phyloP scores from a whole-genome alignment of 345 rosid species.

The Hibiscus syriacus region DNA sequence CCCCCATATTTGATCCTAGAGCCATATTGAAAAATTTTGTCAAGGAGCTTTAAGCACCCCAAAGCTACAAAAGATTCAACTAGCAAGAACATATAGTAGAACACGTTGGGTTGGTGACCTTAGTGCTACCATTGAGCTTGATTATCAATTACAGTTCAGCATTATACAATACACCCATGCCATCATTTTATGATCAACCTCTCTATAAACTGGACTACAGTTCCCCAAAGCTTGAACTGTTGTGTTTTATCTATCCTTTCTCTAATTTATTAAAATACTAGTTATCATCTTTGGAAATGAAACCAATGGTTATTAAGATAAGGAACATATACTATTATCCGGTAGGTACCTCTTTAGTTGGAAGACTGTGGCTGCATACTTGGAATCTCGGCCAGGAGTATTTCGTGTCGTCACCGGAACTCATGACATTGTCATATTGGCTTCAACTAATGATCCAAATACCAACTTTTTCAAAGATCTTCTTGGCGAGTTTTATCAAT shows the following conservation, averaged over 20 bases:
- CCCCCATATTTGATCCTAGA: no score
- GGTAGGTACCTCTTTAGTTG: neutral
- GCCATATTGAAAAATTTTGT: no score
- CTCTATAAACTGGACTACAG: no score
- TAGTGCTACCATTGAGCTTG: no score
- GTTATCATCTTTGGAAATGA: neutral
- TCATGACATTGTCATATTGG: constrained; percentile 3
- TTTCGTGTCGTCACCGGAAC: constrained; percentile 6
- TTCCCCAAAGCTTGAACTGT: neutral
- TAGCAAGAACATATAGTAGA: no score
- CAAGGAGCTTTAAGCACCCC: no score
- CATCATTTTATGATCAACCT: no score
- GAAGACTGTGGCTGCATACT: neutral
- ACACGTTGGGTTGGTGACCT: no score
- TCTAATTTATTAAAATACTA: neutral
- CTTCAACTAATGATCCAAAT: constrained; percentile 34
- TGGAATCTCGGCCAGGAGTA: neutral
- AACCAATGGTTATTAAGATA: neutral
- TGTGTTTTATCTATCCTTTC: neutral
- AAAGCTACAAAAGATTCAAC: no score
- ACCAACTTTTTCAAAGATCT: constrained; percentile 59
- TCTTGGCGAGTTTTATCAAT: constrained; percentile 57
- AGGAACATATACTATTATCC: neutral
- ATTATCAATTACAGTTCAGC: neutral
- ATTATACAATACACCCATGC: no score